Evolutionary conservation across 768 basidiomycete species (phyloP).

Genomic region (Cystofilobasidium ferigula): DNA sequence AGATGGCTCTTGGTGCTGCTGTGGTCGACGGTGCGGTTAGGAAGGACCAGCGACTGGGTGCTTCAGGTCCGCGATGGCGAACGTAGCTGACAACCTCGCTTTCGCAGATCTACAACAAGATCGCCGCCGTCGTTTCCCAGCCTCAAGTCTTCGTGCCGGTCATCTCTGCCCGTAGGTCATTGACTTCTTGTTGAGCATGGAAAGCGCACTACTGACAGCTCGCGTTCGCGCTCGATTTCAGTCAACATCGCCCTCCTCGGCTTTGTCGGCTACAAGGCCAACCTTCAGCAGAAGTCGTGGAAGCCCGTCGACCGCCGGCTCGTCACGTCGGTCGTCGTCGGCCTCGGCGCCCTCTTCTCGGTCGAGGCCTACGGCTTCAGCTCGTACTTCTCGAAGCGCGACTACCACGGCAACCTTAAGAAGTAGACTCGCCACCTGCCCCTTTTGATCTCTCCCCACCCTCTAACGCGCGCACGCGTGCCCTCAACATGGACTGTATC

Average conservation of each 20-base stretch:
- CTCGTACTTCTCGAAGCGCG: conserved; percentile 22
- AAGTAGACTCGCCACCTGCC: neutral
- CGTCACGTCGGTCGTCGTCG: conserved; percentile 18
- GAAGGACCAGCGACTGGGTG: no score
- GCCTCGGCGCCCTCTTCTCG: conserved; percentile 21
- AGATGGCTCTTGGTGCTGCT: no score
- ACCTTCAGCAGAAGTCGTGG: conserved; percentile 2
- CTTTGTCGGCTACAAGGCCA: neutral
- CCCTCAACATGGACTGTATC: neutral
- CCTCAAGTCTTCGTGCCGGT: conserved; percentile 18
- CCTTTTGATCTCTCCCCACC: neutral
- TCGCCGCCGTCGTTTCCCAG: conserved; percentile 8
- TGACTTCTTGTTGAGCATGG: neutral
- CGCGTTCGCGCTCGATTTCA: neutral
- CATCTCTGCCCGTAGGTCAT: conserved; percentile 11
- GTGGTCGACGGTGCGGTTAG: no score
- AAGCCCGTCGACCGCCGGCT: conserved; percentile 11
- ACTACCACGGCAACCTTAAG: conserved; percentile 21
- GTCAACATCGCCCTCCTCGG: neutral
- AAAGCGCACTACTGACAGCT: neutral
- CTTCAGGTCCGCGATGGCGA: no score
- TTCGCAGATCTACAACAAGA: conserved; percentile 11
- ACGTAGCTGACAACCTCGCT: no score
- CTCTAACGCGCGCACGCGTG: neutral
- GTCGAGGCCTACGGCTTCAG: conserved; percentile 16